Percentiles rank a stretch among this genome's conserved stretches.
Evolutionary conservation across 805 yeast species (phyloP).

Genomic region (Wickerhamomyces strasburgensis): DNA sequence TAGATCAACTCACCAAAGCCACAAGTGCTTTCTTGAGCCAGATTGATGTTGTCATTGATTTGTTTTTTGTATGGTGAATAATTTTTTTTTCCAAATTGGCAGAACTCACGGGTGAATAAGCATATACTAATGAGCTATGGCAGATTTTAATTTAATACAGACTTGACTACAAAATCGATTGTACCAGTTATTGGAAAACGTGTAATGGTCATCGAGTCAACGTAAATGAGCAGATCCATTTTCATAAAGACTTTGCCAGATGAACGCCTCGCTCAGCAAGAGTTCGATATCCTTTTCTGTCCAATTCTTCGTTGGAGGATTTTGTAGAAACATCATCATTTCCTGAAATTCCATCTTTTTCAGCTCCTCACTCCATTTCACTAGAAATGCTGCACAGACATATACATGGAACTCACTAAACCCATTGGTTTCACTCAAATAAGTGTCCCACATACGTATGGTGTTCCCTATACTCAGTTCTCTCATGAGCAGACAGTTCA

Average conservation of each 20-base stretch:
- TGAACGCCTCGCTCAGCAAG: conserved; percentile 89
- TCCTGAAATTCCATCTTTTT: conserved; percentile 91
- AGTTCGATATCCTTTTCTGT: conserved; percentile 84
- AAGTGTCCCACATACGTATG: conserved; percentile 97
- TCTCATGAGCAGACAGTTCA: conserved; percentile 96
- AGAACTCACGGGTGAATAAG: background rate
- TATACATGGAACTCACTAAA: conserved; percentile 92
- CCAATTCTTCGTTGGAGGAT: conserved; percentile 85
- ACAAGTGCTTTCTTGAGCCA: no score
- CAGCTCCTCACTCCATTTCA: conserved; percentile 77
- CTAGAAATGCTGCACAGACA: conserved; percentile 94
- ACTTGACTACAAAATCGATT: no score
- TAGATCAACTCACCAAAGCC: no score
- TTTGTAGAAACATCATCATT: conserved; percentile 84
- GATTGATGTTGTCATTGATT: no score
- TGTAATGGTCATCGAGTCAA: conserved; percentile 1
- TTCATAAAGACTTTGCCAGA: conserved; percentile 91
- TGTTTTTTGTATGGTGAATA: no score
- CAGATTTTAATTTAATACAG: no score
- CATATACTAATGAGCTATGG: background rate
- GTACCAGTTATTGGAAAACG: no score
- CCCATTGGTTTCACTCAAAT: conserved; percentile 69
- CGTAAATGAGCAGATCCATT: conserved; percentile 86
- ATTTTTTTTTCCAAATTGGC: background rate
- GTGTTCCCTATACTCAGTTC: conserved; percentile 76